Evolutionary conservation across 768 basidiomycete species (phyloP).

Genomic region (Amanita rimosa): DNA sequence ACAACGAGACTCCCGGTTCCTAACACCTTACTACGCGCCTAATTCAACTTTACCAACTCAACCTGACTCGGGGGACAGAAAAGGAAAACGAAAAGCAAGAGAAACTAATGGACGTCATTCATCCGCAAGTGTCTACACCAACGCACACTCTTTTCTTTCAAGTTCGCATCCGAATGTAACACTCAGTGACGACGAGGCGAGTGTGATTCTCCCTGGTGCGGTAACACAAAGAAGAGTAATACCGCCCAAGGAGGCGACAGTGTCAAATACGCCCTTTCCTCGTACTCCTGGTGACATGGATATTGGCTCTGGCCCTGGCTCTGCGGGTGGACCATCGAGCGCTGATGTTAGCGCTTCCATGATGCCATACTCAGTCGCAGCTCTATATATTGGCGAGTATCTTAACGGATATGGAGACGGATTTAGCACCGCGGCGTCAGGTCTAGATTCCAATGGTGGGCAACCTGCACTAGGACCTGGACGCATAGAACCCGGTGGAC

Average conservation of each 20-base stretch:
- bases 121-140: constrained; percentile 1
- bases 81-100: constrained; percentile 2
- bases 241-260: constrained; percentile 3
- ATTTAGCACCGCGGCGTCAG: constrained; percentile 7
- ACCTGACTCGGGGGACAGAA: not conserved
- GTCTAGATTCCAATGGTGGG: not conserved
- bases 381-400: constrained; percentile 15
- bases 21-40: constrained; percentile 3
- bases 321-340: not conserved
- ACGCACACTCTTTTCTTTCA: not conserved
- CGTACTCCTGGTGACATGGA: not conserved
- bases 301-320: not conserved
- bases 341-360: not conserved
- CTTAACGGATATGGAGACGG: constrained; percentile 16
- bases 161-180: not conserved
- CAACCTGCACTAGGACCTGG: not conserved
- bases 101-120: constrained; percentile 2
- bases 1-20: not conserved
- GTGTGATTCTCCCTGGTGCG: constrained; percentile 5
- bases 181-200: constrained; percentile 2
- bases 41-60: not conserved
- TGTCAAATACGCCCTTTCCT: constrained; percentile 2
- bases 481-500: not conserved
- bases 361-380: constrained; percentile 16
- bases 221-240: not conserved